Percentiles rank a stretch among this genome's conserved stretches.
Evolutionary conservation across 2,329 filamentous ascomycete species (phyloP).

Genomic region (Dactylellina haptotyla): DNA sequence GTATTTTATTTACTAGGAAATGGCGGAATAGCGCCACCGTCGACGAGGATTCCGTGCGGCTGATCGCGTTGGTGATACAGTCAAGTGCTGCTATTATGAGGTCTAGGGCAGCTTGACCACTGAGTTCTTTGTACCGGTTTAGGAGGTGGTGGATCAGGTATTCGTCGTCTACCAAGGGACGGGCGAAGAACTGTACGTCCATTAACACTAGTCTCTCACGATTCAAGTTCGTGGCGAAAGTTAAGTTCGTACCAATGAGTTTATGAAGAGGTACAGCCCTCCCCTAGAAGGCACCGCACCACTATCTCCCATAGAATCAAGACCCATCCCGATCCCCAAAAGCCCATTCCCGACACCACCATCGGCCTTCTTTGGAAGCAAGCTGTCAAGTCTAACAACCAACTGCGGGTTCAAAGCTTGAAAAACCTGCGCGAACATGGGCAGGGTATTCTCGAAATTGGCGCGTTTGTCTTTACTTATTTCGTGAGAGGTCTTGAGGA

Average conservation of each 20-base stretch:
- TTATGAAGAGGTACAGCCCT: conserved; percentile 53
- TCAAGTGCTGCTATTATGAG: conserved; percentile 90
- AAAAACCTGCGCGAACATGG: conserved; percentile 56
- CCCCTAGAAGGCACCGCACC: conserved; percentile 54
- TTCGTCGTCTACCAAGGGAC: conserved; percentile 83
- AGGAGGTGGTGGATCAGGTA: conserved; percentile 81
- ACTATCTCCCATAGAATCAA: conserved; percentile 53
- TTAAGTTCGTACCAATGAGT: conserved; percentile 38
- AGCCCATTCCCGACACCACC: conserved; percentile 46
- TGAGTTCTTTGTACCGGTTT: conserved; percentile 85
- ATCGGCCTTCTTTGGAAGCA: conserved; percentile 54
- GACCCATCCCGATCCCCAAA: conserved; percentile 55
- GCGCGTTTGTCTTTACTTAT: conserved; percentile 54
- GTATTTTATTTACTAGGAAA: conserved; percentile 81
- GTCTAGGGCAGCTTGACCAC: conserved; percentile 80
- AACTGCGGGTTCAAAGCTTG: conserved; percentile 55
- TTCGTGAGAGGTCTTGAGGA: conserved; percentile 45
- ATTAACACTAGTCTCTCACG: conserved; percentile 60
- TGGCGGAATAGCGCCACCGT: conserved; percentile 80
- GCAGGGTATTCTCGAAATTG: conserved; percentile 55
- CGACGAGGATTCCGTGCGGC: conserved; percentile 71
- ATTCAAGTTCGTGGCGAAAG: background rate
- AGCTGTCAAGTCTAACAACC: conserved; percentile 54
- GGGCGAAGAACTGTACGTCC: conserved; percentile 77
- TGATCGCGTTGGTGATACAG: conserved; percentile 84